Base-by-base conservation (phyloP, 2,329 filamentous ascomycete genomes). In the Acrodontium crateriforme region DNA sequence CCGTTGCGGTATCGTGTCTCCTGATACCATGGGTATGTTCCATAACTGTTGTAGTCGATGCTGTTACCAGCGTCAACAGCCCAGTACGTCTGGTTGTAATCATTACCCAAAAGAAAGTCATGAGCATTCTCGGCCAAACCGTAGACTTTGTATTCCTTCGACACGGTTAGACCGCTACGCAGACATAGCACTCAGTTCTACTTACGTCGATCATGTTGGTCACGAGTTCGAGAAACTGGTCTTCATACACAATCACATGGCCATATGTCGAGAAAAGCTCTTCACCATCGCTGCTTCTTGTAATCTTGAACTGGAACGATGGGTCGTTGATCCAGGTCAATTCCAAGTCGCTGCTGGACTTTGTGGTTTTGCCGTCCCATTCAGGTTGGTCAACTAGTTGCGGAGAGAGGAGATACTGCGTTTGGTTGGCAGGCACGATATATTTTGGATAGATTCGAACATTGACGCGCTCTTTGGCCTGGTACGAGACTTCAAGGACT, bases 281-380 rank as follows among this genome's bases (percentile, higher is more conserved):
- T 19, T 51, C 49, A 10, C 39, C 43, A 7, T 36, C 38, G 18
- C 19, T 27, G 6, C 31, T 36, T 4, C 47, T 41, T 10, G 36
- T 26, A 13, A 52, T 30, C 4, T 32, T 22, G 38, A 52, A 51
- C 16, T 44, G 43, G 31, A 51, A 51, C 10, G 37, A 43, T 5
- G 44, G 42, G 3, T 39, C 27, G 16, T 47, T 42, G 26, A 24
- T 47, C 46, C 45, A 47, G 6, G 28, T 29, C 27, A 52, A 49
- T 1, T 33, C n/a, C 3, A 52, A 34, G 13, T 50, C 44, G 31
- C 45, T 47, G 7, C 20, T 37, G 22, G 19, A 18, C 11, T 40
- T 44, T 25, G 39, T 79, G 65, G 44, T 27, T 9, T 33, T 35
- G 68, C 19, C 31, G 14, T 44, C 43, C 18, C 26, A 26, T 9